phyloP scores from a whole-genome alignment of 2,329 filamentous ascomycete species.

The Nemania sp. region DNA sequence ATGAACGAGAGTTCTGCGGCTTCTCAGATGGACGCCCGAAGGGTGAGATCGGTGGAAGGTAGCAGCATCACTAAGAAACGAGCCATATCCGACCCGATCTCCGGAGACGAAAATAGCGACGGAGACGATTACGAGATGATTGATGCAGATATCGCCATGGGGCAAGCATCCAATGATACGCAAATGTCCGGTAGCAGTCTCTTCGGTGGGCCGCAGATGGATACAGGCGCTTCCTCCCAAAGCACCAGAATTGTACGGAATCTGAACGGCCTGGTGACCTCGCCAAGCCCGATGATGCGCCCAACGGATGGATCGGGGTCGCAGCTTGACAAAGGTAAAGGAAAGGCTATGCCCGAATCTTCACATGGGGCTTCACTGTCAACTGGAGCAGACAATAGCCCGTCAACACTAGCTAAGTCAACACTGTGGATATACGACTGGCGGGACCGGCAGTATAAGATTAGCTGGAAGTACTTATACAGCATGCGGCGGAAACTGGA shows the following conservation, averaged over 20 bases:
- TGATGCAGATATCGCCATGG: constrained; percentile 52
- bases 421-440: constrained; percentile 65
- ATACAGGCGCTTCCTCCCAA: constrained; percentile 48
- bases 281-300: constrained; percentile 50
- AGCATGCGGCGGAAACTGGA: constrained; percentile 87
- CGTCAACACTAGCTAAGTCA: constrained; percentile 55
- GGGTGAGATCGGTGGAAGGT: constrained; percentile 58
- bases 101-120: constrained; percentile 60
- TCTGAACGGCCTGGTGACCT: constrained; percentile 52
- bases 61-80: constrained; percentile 68
- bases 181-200: constrained; percentile 45
- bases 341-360: constrained; percentile 50
- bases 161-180: constrained; percentile 44
- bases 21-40: constrained; percentile 57
- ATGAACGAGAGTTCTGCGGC: constrained; percentile 60
- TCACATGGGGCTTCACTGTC: constrained; percentile 28
- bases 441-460: constrained; percentile 64
- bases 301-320: constrained; percentile 43
- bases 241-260: constrained; percentile 46
- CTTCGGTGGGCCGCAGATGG: constrained; percentile 45
- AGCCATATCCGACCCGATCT: constrained; percentile 58
- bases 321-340: constrained; percentile 52
- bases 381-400: constrained; percentile 28
- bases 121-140: constrained; percentile 65
- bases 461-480: constrained; percentile 96